Evolutionary conservation across 441 rosid species (phyloP), one percentile per base, ranked within the genome.

Genomic region (Populus hybrid): DNA sequence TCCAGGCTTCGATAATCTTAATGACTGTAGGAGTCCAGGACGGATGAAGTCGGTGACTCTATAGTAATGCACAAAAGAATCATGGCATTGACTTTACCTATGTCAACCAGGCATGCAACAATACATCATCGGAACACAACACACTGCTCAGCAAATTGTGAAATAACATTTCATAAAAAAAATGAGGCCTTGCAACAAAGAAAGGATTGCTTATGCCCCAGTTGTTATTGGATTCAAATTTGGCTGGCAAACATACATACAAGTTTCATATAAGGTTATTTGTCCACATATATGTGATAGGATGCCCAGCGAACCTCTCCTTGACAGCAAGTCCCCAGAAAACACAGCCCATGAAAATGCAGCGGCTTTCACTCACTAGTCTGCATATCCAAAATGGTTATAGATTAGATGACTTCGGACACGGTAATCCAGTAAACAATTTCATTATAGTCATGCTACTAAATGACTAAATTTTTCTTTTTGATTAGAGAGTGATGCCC

Each of bases 301-400:
- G 32, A 32, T 38, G 61, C 36, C 71, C n/a, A 50, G 18, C n/a
- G 69, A 20, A 67, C 4, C 61, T 28, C 26, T 64, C 7, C 23
- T 67, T 34, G 16, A 16, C 21, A 10, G n/a, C 23, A 24, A 64
- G 66, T 68, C 74, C 69, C 66, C 4, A 35, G 40, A 10, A 75
- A 21, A 66, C 38, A 72, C 71, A 40, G 69, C 35, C 42, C 42
- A 67, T 35, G 72, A 71, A 75, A 77, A 32, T 50, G 59, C 65
- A 66, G 20, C 21, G 38, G 69, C 75, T 16, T 75, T 86, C 83
- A 87, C 85, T 88, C 93, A 6, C 77, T 85, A 79, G 71, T 18
- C 93, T 90, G 91, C 87, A 82, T 20, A 72, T 0, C 40, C 67
- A 69, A 16, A 64, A 32, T 50, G 12, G 21, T 57, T 21, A 75